These are phyloP conservation scores for Catharanthus roseus DNA, from an alignment of 257 asterid genomes.

Conservation along the genomic window DNA sequence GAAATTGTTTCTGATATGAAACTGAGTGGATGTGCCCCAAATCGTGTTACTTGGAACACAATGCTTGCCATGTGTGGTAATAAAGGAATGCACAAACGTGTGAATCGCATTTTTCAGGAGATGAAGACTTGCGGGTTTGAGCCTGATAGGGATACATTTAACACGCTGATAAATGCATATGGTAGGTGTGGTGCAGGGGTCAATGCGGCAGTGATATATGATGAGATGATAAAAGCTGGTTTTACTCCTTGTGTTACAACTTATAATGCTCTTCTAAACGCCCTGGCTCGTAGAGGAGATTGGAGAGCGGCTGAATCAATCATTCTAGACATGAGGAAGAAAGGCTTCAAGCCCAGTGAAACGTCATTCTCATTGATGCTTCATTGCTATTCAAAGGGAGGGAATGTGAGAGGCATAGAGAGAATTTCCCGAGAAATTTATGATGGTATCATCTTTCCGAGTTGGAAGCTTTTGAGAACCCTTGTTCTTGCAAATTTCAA, in stretches of 20 bases:
- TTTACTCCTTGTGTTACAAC: constrained; percentile 76
- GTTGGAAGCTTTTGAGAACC: constrained; percentile 86
- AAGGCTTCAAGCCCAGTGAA: constrained; percentile 85
- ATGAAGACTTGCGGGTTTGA: constrained; percentile 89
- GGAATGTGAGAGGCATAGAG: constrained; percentile 70
- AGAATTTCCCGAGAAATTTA: constrained; percentile 71
- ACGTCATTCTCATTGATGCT: constrained; percentile 78
- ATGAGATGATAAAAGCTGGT: constrained; percentile 81
- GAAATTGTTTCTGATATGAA: constrained; percentile 71
- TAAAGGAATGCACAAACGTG: constrained; percentile 74
- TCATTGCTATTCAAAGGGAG: constrained; percentile 79
- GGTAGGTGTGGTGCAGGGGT: constrained; percentile 81
- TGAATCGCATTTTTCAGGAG: constrained; percentile 63
- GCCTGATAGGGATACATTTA: constrained; percentile 87
- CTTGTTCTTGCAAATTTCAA: constrained; percentile 73
- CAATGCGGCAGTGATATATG: constrained; percentile 61
- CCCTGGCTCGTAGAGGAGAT: constrained; percentile 80
- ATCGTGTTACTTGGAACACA: constrained; percentile 91
- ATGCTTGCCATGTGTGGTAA: constrained; percentile 82
- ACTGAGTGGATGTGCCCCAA: constrained; percentile 68
- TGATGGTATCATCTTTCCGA: constrained; percentile 76
- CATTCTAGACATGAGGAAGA: constrained; percentile 57
- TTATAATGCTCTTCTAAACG: constrained; percentile 82
- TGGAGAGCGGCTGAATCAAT: constrained; percentile 72
- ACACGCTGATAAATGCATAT: constrained; percentile 77